These are phyloP conservation scores for Rhododendron molle DNA, from an alignment of 148 eudicot species.

Conservation along the genomic window DNA sequence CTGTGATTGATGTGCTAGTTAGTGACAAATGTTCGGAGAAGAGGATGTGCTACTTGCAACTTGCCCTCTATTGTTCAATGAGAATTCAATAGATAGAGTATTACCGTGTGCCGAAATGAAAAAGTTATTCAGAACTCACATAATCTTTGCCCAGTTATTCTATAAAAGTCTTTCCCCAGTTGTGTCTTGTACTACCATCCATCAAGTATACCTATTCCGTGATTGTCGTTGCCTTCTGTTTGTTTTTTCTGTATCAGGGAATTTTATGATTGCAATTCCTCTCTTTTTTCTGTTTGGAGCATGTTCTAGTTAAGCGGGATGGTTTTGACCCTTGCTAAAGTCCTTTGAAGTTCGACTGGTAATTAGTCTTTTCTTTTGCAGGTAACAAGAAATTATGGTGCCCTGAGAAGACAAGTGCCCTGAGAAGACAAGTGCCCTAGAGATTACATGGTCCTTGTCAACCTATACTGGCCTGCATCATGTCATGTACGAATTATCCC, in stretches of 20 bases:
- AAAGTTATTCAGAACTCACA: not conserved
- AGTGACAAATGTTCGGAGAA: not conserved
- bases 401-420: constrained; percentile 34
- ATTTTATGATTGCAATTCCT: not conserved
- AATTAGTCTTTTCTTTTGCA: constrained; percentile 15
- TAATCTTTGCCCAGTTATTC: not conserved
- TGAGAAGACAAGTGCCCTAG: constrained; percentile 22
- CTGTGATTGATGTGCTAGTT: not conserved
- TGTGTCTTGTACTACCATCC: not conserved
- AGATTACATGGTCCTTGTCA: not conserved
- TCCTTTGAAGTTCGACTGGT: not conserved
- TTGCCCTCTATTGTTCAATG: not conserved
- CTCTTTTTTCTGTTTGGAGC: not conserved
- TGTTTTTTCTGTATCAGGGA: not conserved
- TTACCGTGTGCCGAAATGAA: not conserved
- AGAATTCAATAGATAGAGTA: not conserved
- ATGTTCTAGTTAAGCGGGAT: not conserved
- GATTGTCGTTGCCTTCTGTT: not conserved
- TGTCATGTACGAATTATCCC: not conserved
- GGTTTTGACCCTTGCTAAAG: not conserved
- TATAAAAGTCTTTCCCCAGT: not conserved
- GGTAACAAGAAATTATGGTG: constrained; percentile 57
- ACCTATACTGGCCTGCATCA: constrained; percentile 14
- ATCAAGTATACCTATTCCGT: not conserved
- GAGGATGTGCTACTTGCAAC: not conserved